phyloP scores from a whole-genome alignment of 2,329 filamentous ascomycete species.

The Geosmithia flava region DNA sequence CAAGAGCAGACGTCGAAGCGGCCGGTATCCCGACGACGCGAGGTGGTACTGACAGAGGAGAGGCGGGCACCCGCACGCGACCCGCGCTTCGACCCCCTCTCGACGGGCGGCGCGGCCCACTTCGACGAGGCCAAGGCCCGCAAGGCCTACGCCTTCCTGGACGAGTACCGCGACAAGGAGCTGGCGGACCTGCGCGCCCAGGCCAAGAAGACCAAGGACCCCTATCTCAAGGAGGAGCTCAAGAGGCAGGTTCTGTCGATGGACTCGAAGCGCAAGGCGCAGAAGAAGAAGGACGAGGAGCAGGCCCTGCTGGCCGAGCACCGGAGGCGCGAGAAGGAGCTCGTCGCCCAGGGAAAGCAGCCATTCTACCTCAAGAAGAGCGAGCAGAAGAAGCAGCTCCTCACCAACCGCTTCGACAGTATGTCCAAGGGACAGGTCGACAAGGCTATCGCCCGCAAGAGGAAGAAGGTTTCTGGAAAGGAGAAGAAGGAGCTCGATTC shows the following conservation, averaged over 20 bases:
- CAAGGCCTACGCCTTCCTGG: constrained; percentile 76
- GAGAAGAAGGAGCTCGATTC: constrained; percentile 63
- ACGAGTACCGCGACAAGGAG: constrained; percentile 77
- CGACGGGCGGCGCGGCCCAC: constrained; percentile 20
- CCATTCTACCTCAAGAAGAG: constrained; percentile 90
- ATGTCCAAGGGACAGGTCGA: constrained; percentile 82
- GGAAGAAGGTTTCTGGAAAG: constrained; percentile 79
- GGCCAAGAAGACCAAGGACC: constrained; percentile 54
- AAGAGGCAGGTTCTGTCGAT: constrained; percentile 65
- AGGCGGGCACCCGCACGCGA: constrained; percentile 49
- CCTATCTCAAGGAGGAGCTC: constrained; percentile 52
- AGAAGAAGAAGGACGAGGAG: constrained; percentile 56
- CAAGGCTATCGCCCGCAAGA: constrained; percentile 69
- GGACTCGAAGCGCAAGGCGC: constrained; percentile 64
- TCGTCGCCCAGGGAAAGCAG: constrained; percentile 77
- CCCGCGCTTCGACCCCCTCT: constrained; percentile 71
- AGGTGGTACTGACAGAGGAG: constrained; percentile 42
- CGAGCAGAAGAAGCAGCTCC: constrained; percentile 77
- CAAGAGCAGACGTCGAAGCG: constrained; percentile 70
- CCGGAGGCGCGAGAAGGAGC: constrained; percentile 69
- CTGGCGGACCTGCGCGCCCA: constrained; percentile 60
- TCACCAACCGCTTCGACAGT: constrained; percentile 66
- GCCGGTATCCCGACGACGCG: constrained; percentile 69
- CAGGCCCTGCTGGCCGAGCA: constrained; percentile 62
- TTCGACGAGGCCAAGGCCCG: constrained; percentile 46